Base-by-base conservation (phyloP, 495 filamentous ascomycete species). In the Xylaria grammica region DNA sequence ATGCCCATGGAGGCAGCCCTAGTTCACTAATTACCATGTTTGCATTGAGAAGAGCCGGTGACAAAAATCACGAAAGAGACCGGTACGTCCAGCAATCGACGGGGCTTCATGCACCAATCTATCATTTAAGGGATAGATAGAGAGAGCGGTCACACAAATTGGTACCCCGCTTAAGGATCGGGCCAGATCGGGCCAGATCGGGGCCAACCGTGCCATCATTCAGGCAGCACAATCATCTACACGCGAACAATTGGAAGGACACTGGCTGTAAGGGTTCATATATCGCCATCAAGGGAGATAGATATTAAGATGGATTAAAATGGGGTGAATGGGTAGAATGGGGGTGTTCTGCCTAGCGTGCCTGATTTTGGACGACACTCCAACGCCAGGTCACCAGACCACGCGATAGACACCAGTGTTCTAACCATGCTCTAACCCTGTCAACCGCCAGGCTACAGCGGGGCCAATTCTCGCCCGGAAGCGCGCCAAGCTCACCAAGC, bases 281-380 rank as follows among this genome's bases (percentile, higher is more conserved):
- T n/a, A n/a, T n/a, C n/a, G n/a, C 30, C n/a, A 34, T 15, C 13
- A 20, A 7, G 13, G n/a, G 9, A 15, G 8, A 22, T 45, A 0
- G 4, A 17, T 0, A 40, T 17, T 2, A 22, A 32, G 55, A 59
- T 59, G n/a, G 4, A 17, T n/a, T 19, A 59, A 59, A 24, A 40
- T 62, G 59, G n/a, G n/a, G n/a, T n/a, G n/a, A n/a, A n/a, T n/a
- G n/a, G n/a, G n/a, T n/a, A n/a, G n/a, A n/a, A n/a, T n/a, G n/a
- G n/a, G n/a, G 59, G 30, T 52, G 48, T 45, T 53, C 48, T 62
- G 60, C 60, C 48, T 62, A 49, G 36, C 38, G 7, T 60, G 27
- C 56, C 56, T 48, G 13, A 22, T 32, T 58, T 44, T 8, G 24
- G 9, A 11, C 10, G 4, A 29, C 17, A 1, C 17, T 19, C 38